Base-by-base conservation (phyloP, 164 flowering plant genomes). In the Nymphaea colorata region DNA sequence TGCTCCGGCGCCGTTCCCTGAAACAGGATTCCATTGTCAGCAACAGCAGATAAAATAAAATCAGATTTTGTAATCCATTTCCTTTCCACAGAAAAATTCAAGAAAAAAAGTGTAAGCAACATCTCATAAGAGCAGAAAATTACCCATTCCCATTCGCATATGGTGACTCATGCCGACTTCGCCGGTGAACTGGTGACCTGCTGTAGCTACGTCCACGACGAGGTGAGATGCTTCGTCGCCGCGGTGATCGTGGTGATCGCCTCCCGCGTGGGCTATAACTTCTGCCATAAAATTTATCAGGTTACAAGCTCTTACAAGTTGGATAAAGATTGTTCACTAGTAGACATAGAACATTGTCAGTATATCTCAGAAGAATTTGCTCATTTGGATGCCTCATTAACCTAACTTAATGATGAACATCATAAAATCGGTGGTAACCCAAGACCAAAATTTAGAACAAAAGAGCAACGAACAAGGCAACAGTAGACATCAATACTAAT, bases 71-170 rank as follows among this genome's bases (percentile, higher is more conserved):
- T 42, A 41, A 67, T 42, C 16, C 12, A n/a, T 66, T 11, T 5
- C 36, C 61, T 6, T 41, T 59, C 6, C 14, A 55, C 41, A 7
- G 15, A 11, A 16, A 64, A 59, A n/a, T 11, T 8, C 43, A 62
- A 63, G 61, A 2, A 42, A 62, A 0, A 8, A 41, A 11, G 11
- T 2, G 47, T 6, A 17, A 18, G 44, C 47, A 59, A 66, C 69
- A 63, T 51, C 14, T 15, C 2, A 15, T 8, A 51, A 51, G 14
- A 51, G 12, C 57, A 51, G 12, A 51, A 51, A 51, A 51, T 51
- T 67, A 93, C 98, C 98, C 91, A 57, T 90, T 90, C 98, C 98
- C 91, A 57, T 90, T 90, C 36, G 87, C 83, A 81, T 86, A 86
- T 41, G 96, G 85, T 55, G 83, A 70, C 61, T 84, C 98, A 57